Conservation (phyloP, 2,329 filamentous ascomycete genomes). For the Cadophora malorum region DNA sequence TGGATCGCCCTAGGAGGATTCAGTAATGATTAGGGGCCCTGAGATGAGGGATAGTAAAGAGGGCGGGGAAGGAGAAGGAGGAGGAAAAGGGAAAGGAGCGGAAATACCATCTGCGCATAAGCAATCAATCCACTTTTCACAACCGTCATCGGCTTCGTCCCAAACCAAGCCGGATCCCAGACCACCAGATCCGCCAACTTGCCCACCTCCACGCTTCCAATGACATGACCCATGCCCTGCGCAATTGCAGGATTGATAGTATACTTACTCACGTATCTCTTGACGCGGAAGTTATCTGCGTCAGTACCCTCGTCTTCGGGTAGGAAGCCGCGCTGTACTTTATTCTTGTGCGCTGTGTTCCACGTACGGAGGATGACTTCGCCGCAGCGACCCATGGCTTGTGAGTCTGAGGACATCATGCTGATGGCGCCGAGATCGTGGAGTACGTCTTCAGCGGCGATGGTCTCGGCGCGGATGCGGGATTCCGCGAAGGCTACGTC, state of each 20-base stretch:
- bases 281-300: constrained; percentile 91
- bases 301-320: constrained; percentile 79
- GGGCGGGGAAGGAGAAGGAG: not conserved
- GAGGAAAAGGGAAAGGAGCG: not conserved
- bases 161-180: constrained; percentile 87
- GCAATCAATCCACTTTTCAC: constrained; percentile 89
- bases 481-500: constrained; percentile 95
- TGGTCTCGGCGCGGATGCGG: constrained; percentile 93
- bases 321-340: constrained; percentile 78
- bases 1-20: constrained; percentile 82
- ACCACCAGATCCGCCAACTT: constrained; percentile 90
- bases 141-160: constrained; percentile 80
- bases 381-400: constrained; percentile 96
- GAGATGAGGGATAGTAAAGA: too few relatives aligned
- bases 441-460: constrained; percentile 93
- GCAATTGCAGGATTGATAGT: constrained; percentile 93
- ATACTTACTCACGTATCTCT: constrained; percentile 93
- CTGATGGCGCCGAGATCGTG: constrained; percentile 94
- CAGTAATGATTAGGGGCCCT: too few relatives aligned
- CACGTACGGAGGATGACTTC: constrained; percentile 93
- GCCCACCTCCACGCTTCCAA: constrained; percentile 87
- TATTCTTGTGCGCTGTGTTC: constrained; percentile 98
- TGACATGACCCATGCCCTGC: constrained; percentile 86
- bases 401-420: constrained; percentile 96
- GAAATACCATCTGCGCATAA: constrained; percentile 79